Conservation (phyloP, 495 filamentous ascomycete species). For the Neurospora cerealis region DNA sequence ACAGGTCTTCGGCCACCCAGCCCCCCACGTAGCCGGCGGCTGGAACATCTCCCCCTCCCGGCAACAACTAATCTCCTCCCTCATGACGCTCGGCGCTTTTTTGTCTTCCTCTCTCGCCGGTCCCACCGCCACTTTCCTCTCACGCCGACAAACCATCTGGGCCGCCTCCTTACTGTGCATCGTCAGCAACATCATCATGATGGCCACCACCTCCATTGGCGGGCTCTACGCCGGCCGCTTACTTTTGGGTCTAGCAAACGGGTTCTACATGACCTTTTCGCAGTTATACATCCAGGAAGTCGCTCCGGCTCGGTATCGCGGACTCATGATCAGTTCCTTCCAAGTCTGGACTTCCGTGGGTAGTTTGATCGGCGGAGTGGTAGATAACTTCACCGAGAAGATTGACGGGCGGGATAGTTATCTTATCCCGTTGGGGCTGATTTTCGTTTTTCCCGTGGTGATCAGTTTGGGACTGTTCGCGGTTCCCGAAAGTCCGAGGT, state of each 20-base stretch:
- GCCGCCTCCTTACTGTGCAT: slow-evolving; percentile 35
- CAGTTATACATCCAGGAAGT: slow-evolving; percentile 44
- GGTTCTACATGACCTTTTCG: slow-evolving; percentile 44
- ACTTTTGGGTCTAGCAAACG: slow-evolving; percentile 43
- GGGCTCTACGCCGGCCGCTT: slow-evolving; percentile 43
- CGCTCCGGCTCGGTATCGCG: slow-evolving; percentile 36
- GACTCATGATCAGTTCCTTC: slow-evolving; percentile 29
- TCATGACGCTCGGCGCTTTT: slow-evolving; percentile 50
- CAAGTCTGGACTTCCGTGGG: slow-evolving; percentile 28
- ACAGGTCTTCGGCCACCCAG: slow-evolving; percentile 29
- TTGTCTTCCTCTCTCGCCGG: slow-evolving; percentile 41
- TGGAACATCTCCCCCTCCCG: slow-evolving; percentile 41
- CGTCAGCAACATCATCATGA: slow-evolving; percentile 42
- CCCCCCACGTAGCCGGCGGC: slow-evolving; percentile 30
- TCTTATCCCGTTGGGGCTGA: slow-evolving; percentile 44
- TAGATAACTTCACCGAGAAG: slow-evolving; percentile 45
- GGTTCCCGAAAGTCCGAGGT: slow-evolving; percentile 52
- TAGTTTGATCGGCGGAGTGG: slow-evolving; percentile 42
- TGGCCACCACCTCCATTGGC: slow-evolving; percentile 36
- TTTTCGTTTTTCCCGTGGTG: slow-evolving; percentile 43
- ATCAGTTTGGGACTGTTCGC: slow-evolving; percentile 41
- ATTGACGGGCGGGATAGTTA: slow-evolving; percentile 35
- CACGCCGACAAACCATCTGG: slow-evolving; percentile 37
- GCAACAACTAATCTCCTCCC: slow-evolving; percentile 42
- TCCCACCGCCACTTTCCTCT: slow-evolving; percentile 34